phyloP scores from a whole-genome alignment of 176 grass and related monocot genomes.

The Hsuehochloa calcarea region DNA sequence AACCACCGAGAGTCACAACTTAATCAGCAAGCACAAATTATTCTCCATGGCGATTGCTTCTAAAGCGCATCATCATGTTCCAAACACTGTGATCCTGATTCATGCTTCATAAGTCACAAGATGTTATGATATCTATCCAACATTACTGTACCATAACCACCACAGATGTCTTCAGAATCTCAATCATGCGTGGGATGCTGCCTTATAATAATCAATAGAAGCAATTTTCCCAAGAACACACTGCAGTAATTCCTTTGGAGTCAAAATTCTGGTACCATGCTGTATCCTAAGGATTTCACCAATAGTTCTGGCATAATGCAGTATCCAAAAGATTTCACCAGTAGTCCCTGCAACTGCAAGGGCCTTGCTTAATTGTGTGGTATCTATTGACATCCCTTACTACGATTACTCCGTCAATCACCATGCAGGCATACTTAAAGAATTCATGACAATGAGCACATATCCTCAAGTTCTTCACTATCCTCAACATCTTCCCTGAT shows the following conservation, averaged over 20 bases:
- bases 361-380: conserved; percentile 49
- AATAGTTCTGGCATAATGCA: background rate
- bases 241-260: background rate
- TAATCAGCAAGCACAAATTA: background rate
- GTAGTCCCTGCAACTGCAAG: conserved; percentile 43
- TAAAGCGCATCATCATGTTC: background rate
- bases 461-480: conserved; percentile 63
- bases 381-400: conserved; percentile 54
- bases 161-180: background rate
- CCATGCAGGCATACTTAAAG: conserved; percentile 50
- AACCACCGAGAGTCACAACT: background rate
- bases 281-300: background rate
- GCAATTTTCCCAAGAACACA: background rate
- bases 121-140: background rate
- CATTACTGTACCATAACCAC: background rate
- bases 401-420: conserved; percentile 51
- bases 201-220: background rate
- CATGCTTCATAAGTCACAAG: conserved; percentile 16
- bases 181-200: background rate
- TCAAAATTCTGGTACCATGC: background rate
- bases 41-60: background rate
- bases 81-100: background rate
- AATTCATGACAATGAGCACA: conserved; percentile 53
- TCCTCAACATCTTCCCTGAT: conserved; percentile 37
- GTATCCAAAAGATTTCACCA: conserved; percentile 38